Percentiles rank a stretch among this genome's conserved stretches.
These are phyloP conservation scores for Corylus heterophylla DNA, from an alignment of 306 rosid species.

Conservation along the genomic window DNA sequence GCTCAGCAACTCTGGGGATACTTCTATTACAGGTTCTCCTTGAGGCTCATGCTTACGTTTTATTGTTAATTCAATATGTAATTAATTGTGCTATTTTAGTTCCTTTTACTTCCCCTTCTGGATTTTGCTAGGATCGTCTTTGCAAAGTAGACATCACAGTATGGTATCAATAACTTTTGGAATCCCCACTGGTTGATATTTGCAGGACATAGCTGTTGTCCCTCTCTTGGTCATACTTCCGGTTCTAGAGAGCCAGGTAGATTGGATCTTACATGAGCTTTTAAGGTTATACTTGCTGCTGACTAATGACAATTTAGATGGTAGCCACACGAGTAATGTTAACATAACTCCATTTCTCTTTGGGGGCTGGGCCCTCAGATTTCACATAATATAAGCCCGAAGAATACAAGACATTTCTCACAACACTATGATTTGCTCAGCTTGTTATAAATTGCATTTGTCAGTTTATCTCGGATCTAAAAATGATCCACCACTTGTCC, in stretches of 20 bases:
- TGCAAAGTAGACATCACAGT: conserved; percentile 5
- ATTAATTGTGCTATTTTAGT: conserved; percentile 10
- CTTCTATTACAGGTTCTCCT: conserved; percentile 87
- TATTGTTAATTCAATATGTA: conserved; percentile 23
- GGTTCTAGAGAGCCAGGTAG: conserved; percentile 96
- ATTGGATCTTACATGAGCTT: conserved; percentile 18
- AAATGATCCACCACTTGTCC: neutral
- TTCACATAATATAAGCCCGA: no score
- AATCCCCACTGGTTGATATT: conserved; percentile 40
- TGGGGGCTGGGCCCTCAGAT: no score
- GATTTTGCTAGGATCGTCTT: conserved; percentile 31
- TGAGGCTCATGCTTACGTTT: conserved; percentile 24
- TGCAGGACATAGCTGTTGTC: conserved; percentile 98
- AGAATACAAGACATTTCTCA: no score
- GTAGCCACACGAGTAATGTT: no score
- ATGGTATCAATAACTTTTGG: conserved; percentile 32
- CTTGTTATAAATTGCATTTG: conserved; percentile 4
- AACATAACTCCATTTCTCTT: no score
- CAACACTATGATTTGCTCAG: neutral
- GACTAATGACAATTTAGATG: no score
- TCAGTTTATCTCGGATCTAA: neutral
- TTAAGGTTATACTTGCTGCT: neutral
- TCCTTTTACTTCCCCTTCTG: conserved; percentile 30
- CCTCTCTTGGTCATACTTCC: conserved; percentile 99
- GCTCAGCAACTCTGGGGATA: conserved; percentile 96